Evolutionary conservation across 1,139 yeast genomes (phyloP).

Genomic region (Blastobotrys persicus): DNA sequence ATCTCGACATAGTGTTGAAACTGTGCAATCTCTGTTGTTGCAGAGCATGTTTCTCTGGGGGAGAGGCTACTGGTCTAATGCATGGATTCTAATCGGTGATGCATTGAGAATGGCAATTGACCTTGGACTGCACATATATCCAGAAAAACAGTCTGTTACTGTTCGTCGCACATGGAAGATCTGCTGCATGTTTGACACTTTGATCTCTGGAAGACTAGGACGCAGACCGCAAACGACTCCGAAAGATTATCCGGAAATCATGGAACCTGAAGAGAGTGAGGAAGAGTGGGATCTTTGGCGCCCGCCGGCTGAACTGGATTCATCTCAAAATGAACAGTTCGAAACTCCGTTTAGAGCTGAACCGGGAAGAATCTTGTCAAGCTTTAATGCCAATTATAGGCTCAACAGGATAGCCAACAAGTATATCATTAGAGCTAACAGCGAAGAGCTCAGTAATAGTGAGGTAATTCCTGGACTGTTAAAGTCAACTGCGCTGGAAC

Average conservation of each 20-base stretch:
- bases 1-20: conserved; percentile 2
- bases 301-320: neutral
- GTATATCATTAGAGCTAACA: conserved; percentile 3
- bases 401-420: conserved; percentile 6
- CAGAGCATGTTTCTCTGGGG: conserved; percentile 17
- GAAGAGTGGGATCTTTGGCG: conserved; percentile 9
- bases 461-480: neutral
- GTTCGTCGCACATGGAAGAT: conserved; percentile 7
- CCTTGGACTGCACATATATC: conserved; percentile 13
- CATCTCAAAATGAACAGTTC: neutral
- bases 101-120: conserved; percentile 18
- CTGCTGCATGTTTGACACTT: conserved; percentile 9
- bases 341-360: neutral
- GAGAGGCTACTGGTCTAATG: conserved; percentile 18
- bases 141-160: neutral
- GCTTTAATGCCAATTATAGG: neutral
- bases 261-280: conserved; percentile 3
- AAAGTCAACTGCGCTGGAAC: neutral
- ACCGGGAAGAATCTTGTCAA: neutral
- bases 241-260: neutral
- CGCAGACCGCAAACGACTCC: neutral
- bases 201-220: conserved; percentile 8
- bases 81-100: conserved; percentile 15
- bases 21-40: conserved; percentile 16
- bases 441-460: neutral